Conservation (phyloP, 768 basidiomycete species). For the Dacryopinax primogenitus region DNA sequence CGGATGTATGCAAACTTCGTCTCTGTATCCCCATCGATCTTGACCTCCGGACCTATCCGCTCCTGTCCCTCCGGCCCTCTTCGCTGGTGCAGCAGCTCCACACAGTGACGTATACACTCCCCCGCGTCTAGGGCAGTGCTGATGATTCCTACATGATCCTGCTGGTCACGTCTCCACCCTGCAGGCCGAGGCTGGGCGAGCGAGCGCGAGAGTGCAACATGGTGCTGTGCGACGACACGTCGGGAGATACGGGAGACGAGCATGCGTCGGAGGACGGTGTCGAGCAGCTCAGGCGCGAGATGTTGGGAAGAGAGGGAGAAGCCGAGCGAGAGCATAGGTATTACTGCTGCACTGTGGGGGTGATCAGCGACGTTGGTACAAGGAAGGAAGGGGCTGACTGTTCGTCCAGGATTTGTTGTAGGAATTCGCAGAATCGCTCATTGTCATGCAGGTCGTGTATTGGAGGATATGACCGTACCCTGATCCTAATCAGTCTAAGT, state of each 20-base stretch:
- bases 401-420: conserved; percentile 49
- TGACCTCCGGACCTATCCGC: conserved; percentile 40
- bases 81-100: conserved; percentile 39
- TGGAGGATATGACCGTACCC: conserved; percentile 59
- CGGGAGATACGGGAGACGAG: conserved; percentile 80
- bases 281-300: conserved; percentile 62
- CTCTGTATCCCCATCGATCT: conserved; percentile 58
- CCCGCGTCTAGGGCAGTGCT: conserved; percentile 60
- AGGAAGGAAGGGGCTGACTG: conserved; percentile 42
- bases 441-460: conserved; percentile 66
- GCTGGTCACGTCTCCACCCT: conserved; percentile 31
- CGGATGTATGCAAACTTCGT: conserved; percentile 70
- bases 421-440: conserved; percentile 60
- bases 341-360: conserved; percentile 46
- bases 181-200: conserved; percentile 23
- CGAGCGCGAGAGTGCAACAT: conserved; percentile 63
- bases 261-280: conserved; percentile 85
- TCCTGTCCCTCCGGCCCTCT: conserved; percentile 18
- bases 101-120: conserved; percentile 58
- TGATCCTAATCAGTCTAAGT: conserved; percentile 22
- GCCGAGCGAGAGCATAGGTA: conserved; percentile 70
- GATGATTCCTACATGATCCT: conserved; percentile 61
- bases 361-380: conserved; percentile 4
- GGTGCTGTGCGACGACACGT: conserved; percentile 79
- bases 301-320: conserved; percentile 73